These are phyloP conservation scores for Cornus florida DNA, from an alignment of 148 eudicot genomes.

Conservation along the genomic window DNA sequence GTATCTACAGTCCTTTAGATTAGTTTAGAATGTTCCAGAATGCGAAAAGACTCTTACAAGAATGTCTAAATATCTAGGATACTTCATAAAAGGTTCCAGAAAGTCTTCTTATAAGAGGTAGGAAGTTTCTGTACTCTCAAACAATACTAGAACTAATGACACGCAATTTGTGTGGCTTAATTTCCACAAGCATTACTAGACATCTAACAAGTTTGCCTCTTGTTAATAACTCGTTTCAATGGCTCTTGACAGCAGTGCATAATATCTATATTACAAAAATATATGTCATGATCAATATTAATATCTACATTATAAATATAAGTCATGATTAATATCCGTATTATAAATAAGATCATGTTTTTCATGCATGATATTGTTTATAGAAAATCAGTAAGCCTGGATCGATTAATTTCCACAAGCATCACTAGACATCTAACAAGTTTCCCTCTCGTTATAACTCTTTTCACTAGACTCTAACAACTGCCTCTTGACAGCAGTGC, in stretches of 20 bases:
- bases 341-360: too few relatives aligned
- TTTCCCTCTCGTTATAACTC: not conserved
- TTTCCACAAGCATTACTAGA: not conserved
- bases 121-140: not conserved
- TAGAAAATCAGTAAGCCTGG: too few relatives aligned
- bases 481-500: not conserved
- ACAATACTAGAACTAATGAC: too few relatives aligned
- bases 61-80: not conserved
- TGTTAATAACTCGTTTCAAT: not conserved
- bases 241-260: not conserved
- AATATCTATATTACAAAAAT: too few relatives aligned
- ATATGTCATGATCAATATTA: too few relatives aligned
- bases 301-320: not conserved
- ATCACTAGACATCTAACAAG: not conserved
- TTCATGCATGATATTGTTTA: too few relatives aligned
- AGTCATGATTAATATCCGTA: too few relatives aligned
- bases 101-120: not conserved
- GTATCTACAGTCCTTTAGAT: too few relatives aligned
- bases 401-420: too few relatives aligned
- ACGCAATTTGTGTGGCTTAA: too few relatives aligned
- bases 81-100: not conserved
- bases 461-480: too few relatives aligned
- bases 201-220: not conserved
- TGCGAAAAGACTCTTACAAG: not conserved
- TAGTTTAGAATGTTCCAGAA: not conserved